A percentile compares a stretch with the other conserved stretches of the same genome.
phyloP scores from a whole-genome alignment of 2,329 filamentous ascomycete genomes.

The Meredithiella fracta region DNA sequence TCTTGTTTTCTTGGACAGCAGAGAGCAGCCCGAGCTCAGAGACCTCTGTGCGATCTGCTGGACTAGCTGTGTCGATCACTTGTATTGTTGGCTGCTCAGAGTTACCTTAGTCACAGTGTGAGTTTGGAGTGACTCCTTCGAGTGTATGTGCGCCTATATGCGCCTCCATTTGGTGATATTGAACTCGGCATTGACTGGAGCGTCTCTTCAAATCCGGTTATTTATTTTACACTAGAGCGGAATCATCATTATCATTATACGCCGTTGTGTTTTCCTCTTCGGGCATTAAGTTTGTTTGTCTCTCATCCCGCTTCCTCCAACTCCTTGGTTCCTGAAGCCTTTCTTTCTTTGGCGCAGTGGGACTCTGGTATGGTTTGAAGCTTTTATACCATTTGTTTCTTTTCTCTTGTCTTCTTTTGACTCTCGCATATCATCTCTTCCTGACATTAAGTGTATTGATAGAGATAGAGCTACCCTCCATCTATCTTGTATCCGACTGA shows the following conservation, averaged over 20 bases:
- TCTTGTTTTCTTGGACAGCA: not conserved
- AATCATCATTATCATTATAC: too few species aligned
- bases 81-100: not conserved
- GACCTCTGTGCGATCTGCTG: constrained; percentile 5
- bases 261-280: not conserved
- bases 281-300: not conserved
- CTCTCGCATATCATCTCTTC: not conserved
- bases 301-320: not conserved
- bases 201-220: too few species aligned
- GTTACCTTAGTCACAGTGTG: too few species aligned
- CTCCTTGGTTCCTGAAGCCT: not conserved
- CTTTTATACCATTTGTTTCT: not conserved
- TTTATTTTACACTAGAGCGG: too few species aligned
- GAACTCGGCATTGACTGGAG: not conserved
- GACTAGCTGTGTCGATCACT: constrained; percentile 1
- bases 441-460: not conserved
- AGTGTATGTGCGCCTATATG: not conserved
- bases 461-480: not conserved
- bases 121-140: not conserved
- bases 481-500: not conserved
- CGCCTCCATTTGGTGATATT: not conserved
- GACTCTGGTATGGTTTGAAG: not conserved
- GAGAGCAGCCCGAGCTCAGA: not conserved
- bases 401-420: not conserved
- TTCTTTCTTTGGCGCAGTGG: not conserved